Conservation (phyloP, 2,329 filamentous ascomycete species). For the Fusarium protoensiforme region DNA sequence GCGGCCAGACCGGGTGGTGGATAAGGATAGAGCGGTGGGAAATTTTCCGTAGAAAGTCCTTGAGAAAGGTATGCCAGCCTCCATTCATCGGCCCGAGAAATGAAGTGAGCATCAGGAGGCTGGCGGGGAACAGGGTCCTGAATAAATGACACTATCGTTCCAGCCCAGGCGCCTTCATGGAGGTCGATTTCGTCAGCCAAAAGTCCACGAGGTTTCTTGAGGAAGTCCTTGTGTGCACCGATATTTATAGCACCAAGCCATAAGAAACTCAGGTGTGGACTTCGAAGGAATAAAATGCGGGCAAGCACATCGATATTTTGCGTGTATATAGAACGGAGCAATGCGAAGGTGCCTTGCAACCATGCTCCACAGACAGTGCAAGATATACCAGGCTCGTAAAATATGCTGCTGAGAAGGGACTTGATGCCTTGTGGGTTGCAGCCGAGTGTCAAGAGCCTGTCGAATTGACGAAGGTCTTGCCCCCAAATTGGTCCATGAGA, state of each 20-base stretch:
- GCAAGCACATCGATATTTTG: conserved; percentile 4
- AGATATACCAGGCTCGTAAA: conserved; percentile 11
- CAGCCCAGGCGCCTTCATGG: conserved; percentile 6
- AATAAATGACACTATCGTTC: conserved; percentile 13
- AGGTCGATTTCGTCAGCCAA: conserved; percentile 2
- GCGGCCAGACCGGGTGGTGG: not conserved
- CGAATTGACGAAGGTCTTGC: not conserved
- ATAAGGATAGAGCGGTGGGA: conserved; percentile 4
- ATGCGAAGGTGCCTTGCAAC: conserved; percentile 12
- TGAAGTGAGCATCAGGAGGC: not conserved
- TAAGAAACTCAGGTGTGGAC: conserved; percentile 3
- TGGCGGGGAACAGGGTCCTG: not conserved
- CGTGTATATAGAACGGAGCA: not conserved
- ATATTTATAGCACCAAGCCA: conserved; percentile 9
- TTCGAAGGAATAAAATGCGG: conserved; percentile 14
- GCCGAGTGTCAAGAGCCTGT: conserved; percentile 11
- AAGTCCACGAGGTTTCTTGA: not conserved
- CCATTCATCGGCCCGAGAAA: conserved; percentile 13
- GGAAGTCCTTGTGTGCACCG: conserved; percentile 2
- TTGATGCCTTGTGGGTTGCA: not conserved
- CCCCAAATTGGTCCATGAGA: not conserved
- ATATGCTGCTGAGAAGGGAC: conserved; percentile 18
- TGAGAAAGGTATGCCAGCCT: conserved; percentile 5
- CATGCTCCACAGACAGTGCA: conserved; percentile 17
- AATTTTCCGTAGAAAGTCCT: not conserved